Evolutionary conservation across 176 grass and related monocot genomes (phyloP).

Genomic region (Eleusine indica): DNA sequence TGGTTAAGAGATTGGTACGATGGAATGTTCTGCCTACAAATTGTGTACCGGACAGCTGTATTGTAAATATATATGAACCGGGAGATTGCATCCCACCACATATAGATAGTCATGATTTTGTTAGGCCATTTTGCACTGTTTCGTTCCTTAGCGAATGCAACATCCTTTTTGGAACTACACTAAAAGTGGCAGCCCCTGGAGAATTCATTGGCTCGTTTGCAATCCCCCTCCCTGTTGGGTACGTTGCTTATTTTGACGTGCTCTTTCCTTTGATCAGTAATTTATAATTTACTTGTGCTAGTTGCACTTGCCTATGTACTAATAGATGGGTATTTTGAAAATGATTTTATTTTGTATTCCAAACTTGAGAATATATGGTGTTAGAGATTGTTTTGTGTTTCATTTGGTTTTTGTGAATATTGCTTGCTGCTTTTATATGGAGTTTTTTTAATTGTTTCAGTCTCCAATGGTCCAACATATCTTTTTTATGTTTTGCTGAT

Average conservation of each 20-base stretch:
- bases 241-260: slow-evolving; percentile 23
- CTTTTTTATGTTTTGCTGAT: neutral
- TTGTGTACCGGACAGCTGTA: slow-evolving; percentile 86
- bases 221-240: slow-evolving; percentile 81
- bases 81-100: slow-evolving; percentile 92
- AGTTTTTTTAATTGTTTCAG: neutral
- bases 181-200: slow-evolving; percentile 58
- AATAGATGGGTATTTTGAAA: slow-evolving; percentile 15
- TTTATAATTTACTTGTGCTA: slow-evolving; percentile 29
- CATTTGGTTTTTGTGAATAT: slow-evolving; percentile 29
- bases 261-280: slow-evolving; percentile 20
- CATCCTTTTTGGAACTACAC: slow-evolving; percentile 69
- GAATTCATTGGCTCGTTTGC: slow-evolving; percentile 55
- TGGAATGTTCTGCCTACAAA: slow-evolving; percentile 70
- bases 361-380: slow-evolving; percentile 18
- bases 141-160: slow-evolving; percentile 86
- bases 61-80: slow-evolving; percentile 82
- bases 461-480: neutral
- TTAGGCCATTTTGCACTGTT: slow-evolving; percentile 83
- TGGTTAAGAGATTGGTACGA: slow-evolving; percentile 70
- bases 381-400: slow-evolving; percentile 6
- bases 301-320: slow-evolving; percentile 17
- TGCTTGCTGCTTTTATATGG: slow-evolving; percentile 10
- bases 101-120: slow-evolving; percentile 92
- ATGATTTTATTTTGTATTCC: slow-evolving; percentile 22